These are phyloP conservation scores for Ceratocystis lukuohia DNA, from an alignment of 2,329 filamentous ascomycete species.

Conservation along the genomic window DNA sequence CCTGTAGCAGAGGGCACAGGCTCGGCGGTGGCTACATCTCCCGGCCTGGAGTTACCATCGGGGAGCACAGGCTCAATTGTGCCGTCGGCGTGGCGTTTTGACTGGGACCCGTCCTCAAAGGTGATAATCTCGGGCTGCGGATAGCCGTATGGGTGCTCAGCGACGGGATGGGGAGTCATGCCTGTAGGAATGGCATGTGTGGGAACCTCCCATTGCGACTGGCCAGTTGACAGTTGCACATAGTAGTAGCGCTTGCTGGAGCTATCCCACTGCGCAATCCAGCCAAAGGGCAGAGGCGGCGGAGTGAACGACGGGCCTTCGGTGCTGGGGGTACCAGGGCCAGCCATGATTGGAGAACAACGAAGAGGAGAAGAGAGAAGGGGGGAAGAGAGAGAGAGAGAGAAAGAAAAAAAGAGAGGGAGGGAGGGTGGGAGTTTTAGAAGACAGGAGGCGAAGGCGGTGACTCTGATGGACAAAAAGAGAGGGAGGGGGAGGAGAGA, in stretches of 20 bases:
- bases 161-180: slow-evolving; percentile 41
- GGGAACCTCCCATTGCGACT: slow-evolving; percentile 62
- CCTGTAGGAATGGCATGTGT: slow-evolving; percentile 50
- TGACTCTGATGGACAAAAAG: too few relatives aligned
- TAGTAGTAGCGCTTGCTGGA: slow-evolving; percentile 54
- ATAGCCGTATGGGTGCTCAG: slow-evolving; percentile 48
- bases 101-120: slow-evolving; percentile 49
- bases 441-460: background rate
- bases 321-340: slow-evolving; percentile 43
- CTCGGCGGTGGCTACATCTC: slow-evolving; percentile 20
- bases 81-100: slow-evolving; percentile 46
- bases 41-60: slow-evolving; percentile 33
- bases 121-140: slow-evolving; percentile 41
- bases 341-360: slow-evolving; percentile 34
- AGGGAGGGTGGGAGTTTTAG: background rate
- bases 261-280: slow-evolving; percentile 59
- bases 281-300: slow-evolving; percentile 48
- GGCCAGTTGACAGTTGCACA: slow-evolving; percentile 57
- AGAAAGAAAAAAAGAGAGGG: background rate
- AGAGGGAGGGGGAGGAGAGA: too few relatives aligned
- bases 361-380: background rate
- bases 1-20: slow-evolving; percentile 35
- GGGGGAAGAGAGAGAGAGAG: background rate
- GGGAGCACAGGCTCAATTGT: slow-evolving; percentile 46
- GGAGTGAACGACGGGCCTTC: slow-evolving; percentile 47